These are phyloP conservation scores for Cladosporium sp. DNA, from an alignment of 2,329 filamentous ascomycete species.

Conservation along the genomic window DNA sequence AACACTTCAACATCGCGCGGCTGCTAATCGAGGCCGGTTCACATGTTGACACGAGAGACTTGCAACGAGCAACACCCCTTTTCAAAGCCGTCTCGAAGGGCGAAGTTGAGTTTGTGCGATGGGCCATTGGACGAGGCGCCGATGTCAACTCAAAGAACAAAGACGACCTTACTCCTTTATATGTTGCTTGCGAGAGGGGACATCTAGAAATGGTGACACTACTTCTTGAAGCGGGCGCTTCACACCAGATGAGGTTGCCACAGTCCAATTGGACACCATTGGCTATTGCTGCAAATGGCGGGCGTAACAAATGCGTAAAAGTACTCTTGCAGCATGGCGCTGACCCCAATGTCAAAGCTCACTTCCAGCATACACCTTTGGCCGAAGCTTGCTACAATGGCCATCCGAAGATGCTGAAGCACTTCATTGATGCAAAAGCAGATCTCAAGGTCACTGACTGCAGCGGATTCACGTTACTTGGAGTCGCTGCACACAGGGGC, in stretches of 20 bases:
- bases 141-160: not conserved
- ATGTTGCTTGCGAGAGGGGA: not conserved
- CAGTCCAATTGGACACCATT: not conserved
- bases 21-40: not conserved
- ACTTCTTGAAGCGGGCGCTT: not conserved
- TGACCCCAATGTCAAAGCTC: slow-evolving; percentile 2
- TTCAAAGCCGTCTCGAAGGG: slow-evolving; percentile 1
- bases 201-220: not conserved
- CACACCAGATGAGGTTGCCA: not conserved
- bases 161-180: not conserved
- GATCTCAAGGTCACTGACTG: not conserved
- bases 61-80: not conserved
- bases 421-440: not conserved
- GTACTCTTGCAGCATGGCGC: slow-evolving; percentile 3
- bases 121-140: not conserved
- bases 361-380: not conserved
- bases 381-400: slow-evolving; percentile 7
- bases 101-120: not conserved
- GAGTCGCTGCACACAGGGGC: not conserved
- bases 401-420: slow-evolving; percentile 1
- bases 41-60: not conserved
- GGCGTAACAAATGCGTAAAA: not conserved
- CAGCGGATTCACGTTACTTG: not conserved
- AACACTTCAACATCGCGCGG: not conserved
- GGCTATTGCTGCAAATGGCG: slow-evolving; percentile 1